phyloP scores from a whole-genome alignment of 371 early-diverging fungal genomes.

The Nematocida ausubeli region DNA sequence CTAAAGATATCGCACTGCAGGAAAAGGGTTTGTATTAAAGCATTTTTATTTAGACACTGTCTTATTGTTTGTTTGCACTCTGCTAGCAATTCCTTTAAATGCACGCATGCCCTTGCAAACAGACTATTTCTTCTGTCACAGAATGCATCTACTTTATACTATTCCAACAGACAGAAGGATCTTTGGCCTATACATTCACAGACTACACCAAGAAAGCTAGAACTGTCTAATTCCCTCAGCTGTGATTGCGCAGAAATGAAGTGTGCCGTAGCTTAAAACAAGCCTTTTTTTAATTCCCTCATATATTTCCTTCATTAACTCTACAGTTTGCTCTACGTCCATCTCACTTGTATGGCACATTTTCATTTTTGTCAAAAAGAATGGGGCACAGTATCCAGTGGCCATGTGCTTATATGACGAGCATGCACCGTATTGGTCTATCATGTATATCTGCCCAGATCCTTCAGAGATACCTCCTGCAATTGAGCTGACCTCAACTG shows the following conservation, averaged over 20 bases:
- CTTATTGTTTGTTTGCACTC: too few relatives aligned
- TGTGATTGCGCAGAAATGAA: conserved; percentile 55
- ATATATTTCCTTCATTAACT: conserved; percentile 53
- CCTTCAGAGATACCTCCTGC: conserved; percentile 52
- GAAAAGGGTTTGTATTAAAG: too few relatives aligned
- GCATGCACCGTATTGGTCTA: conserved; percentile 63
- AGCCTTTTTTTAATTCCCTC: conserved; percentile 59
- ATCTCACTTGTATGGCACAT: conserved; percentile 50
- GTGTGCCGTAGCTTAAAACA: conserved; percentile 38
- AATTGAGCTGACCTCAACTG: conserved; percentile 39
- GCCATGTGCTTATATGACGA: conserved; percentile 48
- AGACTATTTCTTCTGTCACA: too few relatives aligned
- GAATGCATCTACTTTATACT: too few relatives aligned
- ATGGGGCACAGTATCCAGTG: conserved; percentile 57
- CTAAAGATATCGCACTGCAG: too few relatives aligned
- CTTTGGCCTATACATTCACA: not conserved
- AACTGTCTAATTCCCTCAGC: conserved; percentile 11
- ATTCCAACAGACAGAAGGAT: too few relatives aligned
- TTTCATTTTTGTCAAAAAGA: conserved; percentile 58
- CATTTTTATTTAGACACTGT: too few relatives aligned
- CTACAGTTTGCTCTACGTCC: conserved; percentile 45
- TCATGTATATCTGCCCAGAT: conserved; percentile 27
- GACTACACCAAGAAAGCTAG: not conserved
- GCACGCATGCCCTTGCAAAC: too few relatives aligned
- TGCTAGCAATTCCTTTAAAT: too few relatives aligned